A percentile compares a stretch with the other conserved stretches of the same genome.
These are phyloP conservation scores for Ascocoryne sarcoides DNA, from an alignment of 2,329 filamentous ascomycete species.

Conservation along the genomic window DNA sequence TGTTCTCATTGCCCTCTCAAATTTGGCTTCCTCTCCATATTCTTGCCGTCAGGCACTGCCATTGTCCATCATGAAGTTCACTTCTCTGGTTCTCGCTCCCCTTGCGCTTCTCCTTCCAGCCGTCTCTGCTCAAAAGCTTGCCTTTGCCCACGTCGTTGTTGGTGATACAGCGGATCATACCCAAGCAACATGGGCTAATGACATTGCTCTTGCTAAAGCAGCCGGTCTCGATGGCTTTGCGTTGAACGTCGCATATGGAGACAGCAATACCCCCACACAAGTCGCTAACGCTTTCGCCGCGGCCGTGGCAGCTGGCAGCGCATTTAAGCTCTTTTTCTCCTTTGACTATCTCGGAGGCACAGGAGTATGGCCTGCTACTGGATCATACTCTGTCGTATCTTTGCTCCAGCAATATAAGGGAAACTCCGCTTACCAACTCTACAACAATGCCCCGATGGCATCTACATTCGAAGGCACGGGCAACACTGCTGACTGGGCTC, in stretches of 20 bases:
- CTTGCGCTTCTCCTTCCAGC: slow-evolving; percentile 5
- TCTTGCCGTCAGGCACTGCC: too few species aligned
- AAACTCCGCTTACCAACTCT: slow-evolving; percentile 31
- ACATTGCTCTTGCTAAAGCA: slow-evolving; percentile 28
- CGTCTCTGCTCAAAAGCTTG: slow-evolving; percentile 18
- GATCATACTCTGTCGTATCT: slow-evolving; percentile 18
- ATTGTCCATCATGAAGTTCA: slow-evolving; percentile 11
- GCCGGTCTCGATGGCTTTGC: slow-evolving; percentile 33
- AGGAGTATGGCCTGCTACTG: slow-evolving; percentile 20
- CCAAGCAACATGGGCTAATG: slow-evolving; percentile 25
- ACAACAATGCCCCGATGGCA: slow-evolving; percentile 35
- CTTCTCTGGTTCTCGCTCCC: slow-evolving; percentile 2
- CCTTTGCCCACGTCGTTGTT: slow-evolving; percentile 27
- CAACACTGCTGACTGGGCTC: slow-evolving; percentile 35
- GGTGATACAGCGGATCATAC: slow-evolving; percentile 28
- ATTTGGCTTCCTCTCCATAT: too few species aligned
- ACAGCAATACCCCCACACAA: slow-evolving; percentile 28
- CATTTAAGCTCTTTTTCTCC: slow-evolving; percentile 27
- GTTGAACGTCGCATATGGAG: slow-evolving; percentile 28
- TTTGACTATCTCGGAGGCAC: slow-evolving; percentile 29
- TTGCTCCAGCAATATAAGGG: slow-evolving; percentile 27
- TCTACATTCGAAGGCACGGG: slow-evolving; percentile 42
- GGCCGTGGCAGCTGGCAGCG: slow-evolving; percentile 21
- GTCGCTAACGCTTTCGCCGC: slow-evolving; percentile 29
- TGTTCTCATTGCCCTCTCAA: too few species aligned